These are phyloP conservation scores for Alisma plantagoaquatica DNA, from an alignment of 106 monocot species.

Conservation along the genomic window DNA sequence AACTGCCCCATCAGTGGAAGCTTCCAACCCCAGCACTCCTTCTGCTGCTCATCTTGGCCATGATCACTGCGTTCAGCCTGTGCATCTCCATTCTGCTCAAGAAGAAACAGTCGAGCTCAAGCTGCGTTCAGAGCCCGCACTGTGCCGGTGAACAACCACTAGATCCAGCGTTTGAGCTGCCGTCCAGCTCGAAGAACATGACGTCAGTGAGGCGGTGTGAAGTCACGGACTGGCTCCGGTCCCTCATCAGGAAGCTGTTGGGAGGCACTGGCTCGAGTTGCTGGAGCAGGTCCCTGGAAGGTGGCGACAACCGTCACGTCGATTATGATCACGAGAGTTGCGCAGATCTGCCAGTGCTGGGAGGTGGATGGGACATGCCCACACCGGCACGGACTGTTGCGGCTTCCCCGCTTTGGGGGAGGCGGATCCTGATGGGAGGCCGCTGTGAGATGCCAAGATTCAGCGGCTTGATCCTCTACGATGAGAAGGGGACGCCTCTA, in stretches of 20 bases:
- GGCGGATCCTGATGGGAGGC: slow-evolving; percentile 72
- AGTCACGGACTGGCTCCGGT: neutral
- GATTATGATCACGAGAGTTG: too few relatives aligned
- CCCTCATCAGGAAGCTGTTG: too few relatives aligned
- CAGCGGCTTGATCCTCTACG: slow-evolving; percentile 71
- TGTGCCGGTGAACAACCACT: too few relatives aligned
- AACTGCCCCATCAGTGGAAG: too few relatives aligned
- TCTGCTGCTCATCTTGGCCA: slow-evolving; percentile 1
- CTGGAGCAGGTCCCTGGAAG: neutral
- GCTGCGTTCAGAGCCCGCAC: too few relatives aligned
- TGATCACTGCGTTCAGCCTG: neutral
- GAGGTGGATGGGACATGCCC: neutral
- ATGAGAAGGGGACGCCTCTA: slow-evolving; percentile 41
- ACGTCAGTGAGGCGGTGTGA: neutral
- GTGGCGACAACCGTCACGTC: neutral
- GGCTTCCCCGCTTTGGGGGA: slow-evolving; percentile 49
- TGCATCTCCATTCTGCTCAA: slow-evolving; percentile 4
- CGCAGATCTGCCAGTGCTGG: too few relatives aligned
- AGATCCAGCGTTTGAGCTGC: too few relatives aligned
- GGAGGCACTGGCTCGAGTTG: neutral
- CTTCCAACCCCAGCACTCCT: neutral
- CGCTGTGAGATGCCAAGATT: slow-evolving; percentile 61
- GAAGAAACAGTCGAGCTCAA: too few relatives aligned
- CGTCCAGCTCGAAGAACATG: neutral
- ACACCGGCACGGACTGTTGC: slow-evolving; percentile 1